These are phyloP conservation scores for Clitopilus hobsonii DNA, from an alignment of 768 basidiomycete species.

Conservation along the genomic window DNA sequence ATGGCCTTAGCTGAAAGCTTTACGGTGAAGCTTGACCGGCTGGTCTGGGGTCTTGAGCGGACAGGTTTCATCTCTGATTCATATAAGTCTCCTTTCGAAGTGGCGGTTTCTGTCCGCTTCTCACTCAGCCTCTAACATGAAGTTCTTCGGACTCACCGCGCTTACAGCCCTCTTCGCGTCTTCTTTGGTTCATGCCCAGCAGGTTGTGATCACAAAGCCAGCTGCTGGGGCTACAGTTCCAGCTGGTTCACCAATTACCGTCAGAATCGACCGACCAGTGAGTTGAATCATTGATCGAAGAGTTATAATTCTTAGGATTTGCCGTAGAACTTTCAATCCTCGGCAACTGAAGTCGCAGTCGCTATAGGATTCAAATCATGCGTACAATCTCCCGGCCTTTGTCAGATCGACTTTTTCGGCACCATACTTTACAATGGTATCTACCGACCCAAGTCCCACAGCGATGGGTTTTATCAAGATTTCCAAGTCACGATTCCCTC, in stretches of 20 bases:
- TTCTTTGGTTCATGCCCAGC: conserved; percentile 34
- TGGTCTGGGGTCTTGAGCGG: not conserved
- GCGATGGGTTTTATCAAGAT: conserved; percentile 30
- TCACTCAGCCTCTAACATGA: conserved; percentile 1
- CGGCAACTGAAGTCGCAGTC: conserved; percentile 39
- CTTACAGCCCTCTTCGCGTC: conserved; percentile 12
- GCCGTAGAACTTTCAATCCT: conserved; percentile 31
- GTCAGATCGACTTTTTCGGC: conserved; percentile 27
- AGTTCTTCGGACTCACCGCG: conserved; percentile 5
- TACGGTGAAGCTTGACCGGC: not conserved
- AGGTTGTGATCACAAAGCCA: conserved; percentile 35
- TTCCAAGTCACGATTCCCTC: conserved; percentile 37
- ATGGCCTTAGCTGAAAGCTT: not conserved
- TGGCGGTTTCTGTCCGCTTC: too few species aligned
- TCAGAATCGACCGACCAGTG: conserved; percentile 47
- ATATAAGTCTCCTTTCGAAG: not conserved
- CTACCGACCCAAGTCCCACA: conserved; percentile 32
- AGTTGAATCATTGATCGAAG: conserved; percentile 10
- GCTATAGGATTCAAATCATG: conserved; percentile 40
- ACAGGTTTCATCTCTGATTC: not conserved
- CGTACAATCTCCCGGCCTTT: conserved; percentile 13
- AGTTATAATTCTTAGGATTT: not conserved
- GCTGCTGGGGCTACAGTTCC: conserved; percentile 24
- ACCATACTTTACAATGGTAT: conserved; percentile 41
- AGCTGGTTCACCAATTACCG: conserved; percentile 32